A percentile compares a stretch with the other conserved stretches of the same genome.
Evolutionary conservation across 345 rosid genomes (phyloP).

Genomic region (Sonneratia caseolaris): DNA sequence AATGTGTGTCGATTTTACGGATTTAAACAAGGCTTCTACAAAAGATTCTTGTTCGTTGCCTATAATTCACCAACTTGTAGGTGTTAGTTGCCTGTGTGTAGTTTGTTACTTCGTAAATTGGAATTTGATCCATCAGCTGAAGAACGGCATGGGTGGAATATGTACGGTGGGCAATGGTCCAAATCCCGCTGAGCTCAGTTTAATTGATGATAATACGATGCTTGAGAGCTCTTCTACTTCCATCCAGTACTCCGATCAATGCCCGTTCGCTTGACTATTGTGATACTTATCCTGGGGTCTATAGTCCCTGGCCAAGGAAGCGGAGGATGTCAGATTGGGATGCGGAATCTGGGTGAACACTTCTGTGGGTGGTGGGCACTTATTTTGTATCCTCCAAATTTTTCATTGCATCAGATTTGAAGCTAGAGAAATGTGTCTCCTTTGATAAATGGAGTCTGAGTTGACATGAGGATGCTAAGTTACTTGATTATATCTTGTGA

Average conservation of each 20-base stretch:
- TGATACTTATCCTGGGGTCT: conserved; percentile 51
- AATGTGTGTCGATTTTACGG: too few relatives aligned
- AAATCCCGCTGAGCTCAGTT: conserved; percentile 57
- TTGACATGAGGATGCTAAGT: neutral
- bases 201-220: conserved; percentile 40
- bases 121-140: conserved; percentile 99
- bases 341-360: conserved; percentile 96
- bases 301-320: conserved; percentile 89
- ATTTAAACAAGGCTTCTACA: too few relatives aligned
- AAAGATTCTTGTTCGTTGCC: too few relatives aligned
- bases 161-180: conserved; percentile 95
- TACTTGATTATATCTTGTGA: neutral
- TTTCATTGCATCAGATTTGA: conserved; percentile 53
- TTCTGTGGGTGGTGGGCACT: conserved; percentile 76
- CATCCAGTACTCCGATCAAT: conserved; percentile 21
- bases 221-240: conserved; percentile 13
- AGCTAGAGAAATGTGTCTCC: neutral
- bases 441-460: neutral
- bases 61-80: too few relatives aligned
- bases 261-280: conserved; percentile 27
- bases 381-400: conserved; percentile 39
- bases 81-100: too few relatives aligned
- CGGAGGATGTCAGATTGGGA: conserved; percentile 95
- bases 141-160: conserved; percentile 96
- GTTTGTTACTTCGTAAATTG: conserved; percentile 82